Evolutionary conservation across 2,329 filamentous ascomycete species (phyloP).

Genomic region (Pseudogymnoascus verrucosus): DNA sequence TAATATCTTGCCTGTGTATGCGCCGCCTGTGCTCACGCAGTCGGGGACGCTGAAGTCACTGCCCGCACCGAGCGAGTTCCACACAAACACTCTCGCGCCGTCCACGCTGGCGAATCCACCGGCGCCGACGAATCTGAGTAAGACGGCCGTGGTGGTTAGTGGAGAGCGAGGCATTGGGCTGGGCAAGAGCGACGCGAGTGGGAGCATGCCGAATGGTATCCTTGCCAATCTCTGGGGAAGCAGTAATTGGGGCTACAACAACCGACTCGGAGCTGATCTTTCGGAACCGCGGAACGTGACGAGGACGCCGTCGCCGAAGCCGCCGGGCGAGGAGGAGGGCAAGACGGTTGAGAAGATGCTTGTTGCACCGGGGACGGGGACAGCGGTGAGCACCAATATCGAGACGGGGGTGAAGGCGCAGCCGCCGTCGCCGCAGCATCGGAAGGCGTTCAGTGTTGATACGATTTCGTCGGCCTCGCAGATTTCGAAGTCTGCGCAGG

Average conservation of each 20-base stretch:
- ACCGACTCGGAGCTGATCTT: constrained; percentile 35
- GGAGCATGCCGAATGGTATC: constrained; percentile 72
- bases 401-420: not conserved
- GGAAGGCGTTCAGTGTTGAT: constrained; percentile 25
- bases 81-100: constrained; percentile 64
- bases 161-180: constrained; percentile 63
- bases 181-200: constrained; percentile 52
- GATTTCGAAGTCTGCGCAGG: constrained; percentile 16
- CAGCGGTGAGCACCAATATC: not conserved
- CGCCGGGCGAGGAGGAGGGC: not conserved
- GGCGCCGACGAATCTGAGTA: constrained; percentile 76
- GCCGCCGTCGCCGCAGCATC: constrained; percentile 16
- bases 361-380: not conserved
- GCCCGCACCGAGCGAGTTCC: constrained; percentile 35
- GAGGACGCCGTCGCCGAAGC: not conserved
- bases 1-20: constrained; percentile 61
- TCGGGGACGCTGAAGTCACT: constrained; percentile 24
- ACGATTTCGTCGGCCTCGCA: constrained; percentile 10
- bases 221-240: constrained; percentile 94
- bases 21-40: constrained; percentile 29
- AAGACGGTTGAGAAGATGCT: not conserved
- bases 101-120: constrained; percentile 76
- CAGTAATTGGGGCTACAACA: constrained; percentile 68
- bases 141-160: constrained; percentile 71
- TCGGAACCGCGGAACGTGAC: not conserved